Evolutionary conservation across 2,329 filamentous ascomycete genomes (phyloP).

Genomic region (Tympanopsis confertula): DNA sequence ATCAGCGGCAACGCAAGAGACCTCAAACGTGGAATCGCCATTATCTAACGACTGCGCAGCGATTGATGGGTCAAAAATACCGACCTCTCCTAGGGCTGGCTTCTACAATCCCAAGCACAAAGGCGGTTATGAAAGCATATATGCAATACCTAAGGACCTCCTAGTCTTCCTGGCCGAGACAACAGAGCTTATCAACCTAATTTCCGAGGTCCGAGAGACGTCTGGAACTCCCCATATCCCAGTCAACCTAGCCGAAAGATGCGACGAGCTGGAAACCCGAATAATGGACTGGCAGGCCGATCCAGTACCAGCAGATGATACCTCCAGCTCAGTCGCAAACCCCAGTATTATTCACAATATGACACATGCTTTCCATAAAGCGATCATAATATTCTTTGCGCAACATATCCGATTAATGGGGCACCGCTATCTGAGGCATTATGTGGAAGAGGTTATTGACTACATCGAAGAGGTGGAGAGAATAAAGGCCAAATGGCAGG

Average conservation of each 20-base stretch:
- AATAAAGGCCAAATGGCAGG: too few species aligned
- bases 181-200: slow-evolving; percentile 4
- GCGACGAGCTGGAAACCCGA: slow-evolving; percentile 3
- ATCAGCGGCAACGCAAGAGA: too few species aligned
- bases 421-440: slow-evolving; percentile 7
- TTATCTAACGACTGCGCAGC: background rate
- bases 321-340: too few species aligned
- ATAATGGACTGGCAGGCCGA: slow-evolving; percentile 6
- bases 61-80: too few species aligned
- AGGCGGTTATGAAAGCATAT: slow-evolving; percentile 8
- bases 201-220: background rate
- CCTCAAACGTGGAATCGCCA: background rate
- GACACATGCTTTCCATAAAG: slow-evolving; percentile 10
- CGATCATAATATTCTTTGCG: slow-evolving; percentile 11
- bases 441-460: slow-evolving; percentile 8
- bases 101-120: too few species aligned
- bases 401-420: slow-evolving; percentile 6
- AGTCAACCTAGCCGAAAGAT: slow-evolving; percentile 1
- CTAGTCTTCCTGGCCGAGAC: slow-evolving; percentile 4
- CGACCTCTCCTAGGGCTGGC: too few species aligned
- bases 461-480: slow-evolving; percentile 10
- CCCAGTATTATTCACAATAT: slow-evolving; percentile 5
- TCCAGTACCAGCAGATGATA: too few species aligned
- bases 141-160: slow-evolving; percentile 7
- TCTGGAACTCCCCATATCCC: background rate